Base-by-base conservation (phyloP, 495 filamentous ascomycete genomes). In the Hyaloscypha hepaticicola region DNA sequence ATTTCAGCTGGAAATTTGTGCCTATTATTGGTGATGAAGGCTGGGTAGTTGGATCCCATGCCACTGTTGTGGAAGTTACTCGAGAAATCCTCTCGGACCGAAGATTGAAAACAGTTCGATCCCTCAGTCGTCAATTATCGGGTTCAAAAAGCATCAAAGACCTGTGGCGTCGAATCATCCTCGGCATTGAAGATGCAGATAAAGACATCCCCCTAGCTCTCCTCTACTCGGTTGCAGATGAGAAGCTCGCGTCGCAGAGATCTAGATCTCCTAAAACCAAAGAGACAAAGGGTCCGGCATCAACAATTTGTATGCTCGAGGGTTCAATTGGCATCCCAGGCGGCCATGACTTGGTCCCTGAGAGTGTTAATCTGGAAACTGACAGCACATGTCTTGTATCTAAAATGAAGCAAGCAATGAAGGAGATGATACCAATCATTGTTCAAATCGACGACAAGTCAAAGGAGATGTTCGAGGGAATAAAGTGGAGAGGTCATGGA, bases 31-130 rank as follows among this genome's bases (percentile, higher is more conserved):
- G 84, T 2, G 74, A 72, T 11, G 82, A 86, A 55, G 86, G 86
- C 2, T 77, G 75, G 19, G 83, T 87, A 25, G 79, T 84, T 26
- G 86, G 83, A 8, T 72, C 88, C 3, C 87, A 85, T 67, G 87
- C 88, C 64, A 86, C 86, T 7, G 82, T 83, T 0, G 87, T 88
- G 58, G 86, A 89, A 61, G 85, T 85, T 67, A 88, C 86, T 6
- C 71, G 84, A 49, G 78, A 84, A 45, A 87, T 84, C 67, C 76
- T 89, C 49, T 82, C 78, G 1, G 85, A 88, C 70, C 72, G 86
- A 50, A 78, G 85, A 58, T 86, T 88, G 84, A 70, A 83, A 19
- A 86, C 82, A 14, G 74, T 89, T 31, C 82, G 83, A 41, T 85
- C 88, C 68, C 76, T 90, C 16, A 87, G 88, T 59, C 83, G 88